Base-by-base conservation (phyloP, 208 protist genomes). In the Leishmania amazonensis region DNA sequence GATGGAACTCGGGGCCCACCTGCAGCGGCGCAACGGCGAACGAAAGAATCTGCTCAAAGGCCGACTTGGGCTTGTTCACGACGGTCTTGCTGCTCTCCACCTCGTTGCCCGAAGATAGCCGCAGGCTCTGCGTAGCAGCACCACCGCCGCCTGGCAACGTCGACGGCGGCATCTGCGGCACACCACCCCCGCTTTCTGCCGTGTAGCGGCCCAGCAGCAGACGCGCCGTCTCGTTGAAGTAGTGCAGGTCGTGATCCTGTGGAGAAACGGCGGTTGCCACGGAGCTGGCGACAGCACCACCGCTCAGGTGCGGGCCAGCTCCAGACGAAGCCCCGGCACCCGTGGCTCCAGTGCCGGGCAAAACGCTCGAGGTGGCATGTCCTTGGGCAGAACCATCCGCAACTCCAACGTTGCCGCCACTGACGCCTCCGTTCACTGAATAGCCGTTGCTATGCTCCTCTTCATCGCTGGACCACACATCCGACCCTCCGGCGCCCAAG, bases 21-120 rank as follows among this genome's bases (percentile, higher is more conserved):
- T 75, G 65, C 53, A 84, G 71, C 42, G 90, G 80, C 17, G 87
- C 83, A 6, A 76, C 87, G 42, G 87, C 78, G 31, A 80, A 81
- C 13, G 85, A 53, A 15, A 94, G 80, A 79, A 94, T 92, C 58
- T 88, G 81, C 67, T 91, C 87, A 79, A 94, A 94, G 60, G 75
- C 83, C 40, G 49, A 49, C 35, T 86, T 82, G 31, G 86, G 82
- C 31, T 64, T 76, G 54, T 21, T n/a, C 17, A 60, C 17, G 2
- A n/a, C 51, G 9, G 31, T 17, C 53, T 65, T 28, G 58, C 47
- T 1, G 6, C 79, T 11, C 42, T 11, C 47, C n/a, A 0, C 24
- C 17, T 19, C 72, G n/a, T 15, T 21, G 42, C 54, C n/a, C 13
- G 31, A 6, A 35, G 54, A 17, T 1, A 11, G 42, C 17, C n/a